Evolutionary conservation across 305 asterid species (phyloP).

Genomic region (Ilex paraguariensis): DNA sequence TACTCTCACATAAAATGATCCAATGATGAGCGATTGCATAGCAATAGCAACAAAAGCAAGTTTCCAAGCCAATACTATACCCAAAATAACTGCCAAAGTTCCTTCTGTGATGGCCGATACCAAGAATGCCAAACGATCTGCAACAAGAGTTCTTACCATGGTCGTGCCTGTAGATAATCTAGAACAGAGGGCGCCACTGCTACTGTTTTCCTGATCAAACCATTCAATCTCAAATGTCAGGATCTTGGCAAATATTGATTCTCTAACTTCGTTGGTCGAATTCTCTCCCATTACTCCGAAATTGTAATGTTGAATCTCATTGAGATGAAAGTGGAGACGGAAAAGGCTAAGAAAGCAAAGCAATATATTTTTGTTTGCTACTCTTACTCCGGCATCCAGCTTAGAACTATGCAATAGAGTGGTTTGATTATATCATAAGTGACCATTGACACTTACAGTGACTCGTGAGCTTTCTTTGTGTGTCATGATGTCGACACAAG

Average conservation of each 20-base stretch:
- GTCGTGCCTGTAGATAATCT: background rate
- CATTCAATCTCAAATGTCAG: slow-evolving; percentile 1
- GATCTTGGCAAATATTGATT: background rate
- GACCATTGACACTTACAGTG: too few species aligned
- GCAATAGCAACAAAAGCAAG: slow-evolving; percentile 37
- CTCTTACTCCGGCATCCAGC: too few species aligned
- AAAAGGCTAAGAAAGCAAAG: background rate
- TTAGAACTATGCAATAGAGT: too few species aligned
- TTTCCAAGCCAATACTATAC: slow-evolving; percentile 37
- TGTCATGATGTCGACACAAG: too few species aligned
- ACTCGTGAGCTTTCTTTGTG: too few species aligned
- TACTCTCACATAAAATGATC: too few species aligned
- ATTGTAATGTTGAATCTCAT: too few species aligned
- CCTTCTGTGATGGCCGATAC: slow-evolving; percentile 31
- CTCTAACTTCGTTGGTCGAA: background rate
- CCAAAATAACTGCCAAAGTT: slow-evolving; percentile 26
- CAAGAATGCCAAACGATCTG: slow-evolving; percentile 37
- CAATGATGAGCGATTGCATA: slow-evolving; percentile 37
- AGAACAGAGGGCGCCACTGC: background rate
- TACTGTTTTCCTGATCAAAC: background rate
- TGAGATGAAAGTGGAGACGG: background rate
- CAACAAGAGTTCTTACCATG: background rate
- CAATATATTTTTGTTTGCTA: background rate
- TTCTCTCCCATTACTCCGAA: too few species aligned
- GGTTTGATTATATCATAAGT: too few species aligned